phyloP scores from a whole-genome alignment of 306 rosid species.

The Gleditsia sinensis region DNA sequence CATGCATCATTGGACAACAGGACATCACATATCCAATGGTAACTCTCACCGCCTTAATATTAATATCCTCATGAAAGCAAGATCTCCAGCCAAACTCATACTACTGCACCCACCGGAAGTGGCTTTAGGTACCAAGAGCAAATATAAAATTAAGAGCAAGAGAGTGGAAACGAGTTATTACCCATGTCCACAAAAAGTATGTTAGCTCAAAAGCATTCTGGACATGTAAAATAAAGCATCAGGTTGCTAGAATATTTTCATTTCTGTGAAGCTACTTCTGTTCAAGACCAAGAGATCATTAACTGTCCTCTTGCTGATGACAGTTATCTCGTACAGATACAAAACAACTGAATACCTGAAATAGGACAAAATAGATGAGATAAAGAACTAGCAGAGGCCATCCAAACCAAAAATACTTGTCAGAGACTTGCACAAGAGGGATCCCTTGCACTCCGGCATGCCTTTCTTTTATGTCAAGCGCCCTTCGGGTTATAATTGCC shows the following conservation, averaged over 20 bases:
- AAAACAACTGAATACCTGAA: slow-evolving; percentile 64
- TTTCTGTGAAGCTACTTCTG: neutral
- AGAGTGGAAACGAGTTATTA: slow-evolving; percentile 34
- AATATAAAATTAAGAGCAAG: slow-evolving; percentile 1
- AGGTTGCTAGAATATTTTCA: slow-evolving; percentile 26
- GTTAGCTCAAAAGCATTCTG: slow-evolving; percentile 98
- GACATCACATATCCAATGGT: slow-evolving; percentile 64
- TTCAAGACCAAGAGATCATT: neutral
- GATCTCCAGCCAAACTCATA: slow-evolving; percentile 86
- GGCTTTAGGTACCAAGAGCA: slow-evolving; percentile 31
- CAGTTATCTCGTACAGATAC: too few relatives aligned
- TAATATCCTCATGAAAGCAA: slow-evolving; percentile 70
- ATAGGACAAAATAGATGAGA: slow-evolving; percentile 82
- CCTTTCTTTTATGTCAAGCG: slow-evolving; percentile 79
- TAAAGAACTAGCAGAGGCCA: slow-evolving; percentile 77
- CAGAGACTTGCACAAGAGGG: slow-evolving; percentile 95
- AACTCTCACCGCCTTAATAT: slow-evolving; percentile 59
- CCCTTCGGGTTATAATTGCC: slow-evolving; percentile 82
- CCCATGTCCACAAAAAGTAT: slow-evolving; percentile 91
- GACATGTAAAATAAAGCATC: slow-evolving; percentile 26
- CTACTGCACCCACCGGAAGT: slow-evolving; percentile 68
- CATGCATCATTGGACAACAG: neutral
- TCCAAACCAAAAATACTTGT: slow-evolving; percentile 80
- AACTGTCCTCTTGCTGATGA: too few relatives aligned
- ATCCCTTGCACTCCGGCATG: slow-evolving; percentile 97